Conservation (phyloP, 306 rosid species). For the Nissolia schottii region DNA sequence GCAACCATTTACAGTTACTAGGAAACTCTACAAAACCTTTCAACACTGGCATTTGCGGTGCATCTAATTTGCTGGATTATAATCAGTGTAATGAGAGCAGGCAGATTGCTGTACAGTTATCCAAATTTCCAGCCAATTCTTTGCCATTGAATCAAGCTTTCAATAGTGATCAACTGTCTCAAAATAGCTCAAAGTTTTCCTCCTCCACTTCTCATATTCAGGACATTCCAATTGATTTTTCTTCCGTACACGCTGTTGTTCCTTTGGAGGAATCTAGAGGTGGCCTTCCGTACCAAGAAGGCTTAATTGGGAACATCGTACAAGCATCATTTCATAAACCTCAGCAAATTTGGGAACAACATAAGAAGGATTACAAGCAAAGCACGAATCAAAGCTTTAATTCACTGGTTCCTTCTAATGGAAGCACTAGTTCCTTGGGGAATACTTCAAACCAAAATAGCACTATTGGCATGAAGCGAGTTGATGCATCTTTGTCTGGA, state of each 20-base stretch:
- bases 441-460: slow-evolving; percentile 42
- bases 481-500: slow-evolving; percentile 28
- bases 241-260: slow-evolving; percentile 34
- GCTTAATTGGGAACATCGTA: slow-evolving; percentile 49
- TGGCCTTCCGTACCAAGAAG: slow-evolving; percentile 36
- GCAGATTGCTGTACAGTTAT: slow-evolving; percentile 39
- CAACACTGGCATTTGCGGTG: slow-evolving; percentile 30
- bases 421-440: slow-evolving; percentile 16
- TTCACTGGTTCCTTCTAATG: slow-evolving; percentile 29
- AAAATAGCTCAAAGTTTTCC: slow-evolving; percentile 30
- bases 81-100: slow-evolving; percentile 31
- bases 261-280: slow-evolving; percentile 33
- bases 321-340: slow-evolving; percentile 22
- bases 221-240: slow-evolving; percentile 35
- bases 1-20: slow-evolving; percentile 35
- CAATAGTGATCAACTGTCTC: slow-evolving; percentile 31
- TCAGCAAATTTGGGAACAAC: slow-evolving; percentile 42
- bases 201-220: slow-evolving; percentile 29
- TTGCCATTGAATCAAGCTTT: slow-evolving; percentile 35
- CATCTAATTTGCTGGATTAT: slow-evolving; percentile 41
- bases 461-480: slow-evolving; percentile 25
- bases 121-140: slow-evolving; percentile 40
- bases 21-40: slow-evolving; percentile 41
- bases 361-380: slow-evolving; percentile 28
- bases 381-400: slow-evolving; percentile 28